Evolutionary conservation across 2,329 filamentous ascomycete species (phyloP).

Genomic region (Keithomyces neogunnii): DNA sequence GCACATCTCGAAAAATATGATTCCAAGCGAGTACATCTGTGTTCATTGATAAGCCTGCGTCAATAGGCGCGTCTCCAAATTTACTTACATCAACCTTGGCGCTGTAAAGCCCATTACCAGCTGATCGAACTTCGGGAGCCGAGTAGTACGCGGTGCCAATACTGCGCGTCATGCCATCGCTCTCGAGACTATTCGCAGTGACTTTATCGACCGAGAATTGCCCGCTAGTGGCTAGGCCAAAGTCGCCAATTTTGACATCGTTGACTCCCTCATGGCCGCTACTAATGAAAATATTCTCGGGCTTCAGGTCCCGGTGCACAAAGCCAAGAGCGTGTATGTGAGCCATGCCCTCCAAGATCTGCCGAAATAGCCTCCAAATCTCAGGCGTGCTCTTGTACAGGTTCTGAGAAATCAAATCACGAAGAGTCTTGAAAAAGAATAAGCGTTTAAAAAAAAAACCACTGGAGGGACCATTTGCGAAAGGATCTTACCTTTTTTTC

Average conservation of each 20-base stretch:
- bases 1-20: conserved; percentile 99
- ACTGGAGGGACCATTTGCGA: not conserved
- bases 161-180: conserved; percentile 60
- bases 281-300: conserved; percentile 90
- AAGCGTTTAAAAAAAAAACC: not conserved
- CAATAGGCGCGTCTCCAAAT: not conserved
- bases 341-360: conserved; percentile 79
- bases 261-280: conserved; percentile 62
- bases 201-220: conserved; percentile 59
- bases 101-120: conserved; percentile 69
- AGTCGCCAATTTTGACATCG: conserved; percentile 94
- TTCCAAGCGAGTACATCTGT: conserved; percentile 89
- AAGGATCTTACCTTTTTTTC: conserved; percentile 62
- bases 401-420: conserved; percentile 73
- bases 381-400: conserved; percentile 68
- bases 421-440: conserved; percentile 51
- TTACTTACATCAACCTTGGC: conserved; percentile 77
- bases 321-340: conserved; percentile 89
- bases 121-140: conserved; percentile 80
- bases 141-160: conserved; percentile 82
- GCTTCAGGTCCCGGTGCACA: conserved; percentile 92
- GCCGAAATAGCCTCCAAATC: conserved; percentile 83
- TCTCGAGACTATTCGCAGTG: conserved; percentile 31
- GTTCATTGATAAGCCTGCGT: not conserved
- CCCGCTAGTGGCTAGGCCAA: conserved; percentile 85